Base-by-base conservation (phyloP, 805 yeast species). In the Candida coquimbonensis region DNA sequence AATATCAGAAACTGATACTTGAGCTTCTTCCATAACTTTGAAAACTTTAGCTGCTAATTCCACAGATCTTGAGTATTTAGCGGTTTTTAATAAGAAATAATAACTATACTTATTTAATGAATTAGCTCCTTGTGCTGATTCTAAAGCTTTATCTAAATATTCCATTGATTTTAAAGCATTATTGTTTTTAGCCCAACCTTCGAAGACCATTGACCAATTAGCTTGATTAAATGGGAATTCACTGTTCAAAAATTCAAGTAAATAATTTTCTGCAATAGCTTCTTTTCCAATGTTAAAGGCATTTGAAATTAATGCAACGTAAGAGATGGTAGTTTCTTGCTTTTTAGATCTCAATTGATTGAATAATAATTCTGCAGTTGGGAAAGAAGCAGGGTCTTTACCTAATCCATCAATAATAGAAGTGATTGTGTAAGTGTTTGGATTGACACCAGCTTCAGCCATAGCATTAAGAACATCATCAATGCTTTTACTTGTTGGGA, bases 401-500 rank as follows among this genome's bases (percentile, higher is more conserved):
- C 73, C 66, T 48, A 83, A 67, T 13, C 80, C 80, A 44, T 72
- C 74, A 47, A 83, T 66, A 33, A 84, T 64, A 11, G 79, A 64
- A 8, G 81, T 69, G 46, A 72, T 60, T 26, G 84, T 75, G 44
- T 65, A 67, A 32, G 67, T 64, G 54, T 74, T 80, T 46, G 68
- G 59, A 33, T 57, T 53, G 47, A 77, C 53, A 2, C 67, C 69
- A 17, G 57, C 59, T 21, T 55, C 49, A 38, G 55, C 53, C 71
- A 82, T 70, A 19, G 69, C 69, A 1, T 57, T 48, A 36, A 80
- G 61, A 47, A 77, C 59, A 7, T 58, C 58, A 11, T 64, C 67
- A 24, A 74, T 62, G 5, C 64, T 51, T n/a, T 64, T 60, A 11
- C 61, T 59, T 33, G 69, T 62, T 9, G 78, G 72, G 2, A 63